These are phyloP conservation scores for Cyathus striatus DNA, from an alignment of 768 basidiomycete species.

Conservation along the genomic window DNA sequence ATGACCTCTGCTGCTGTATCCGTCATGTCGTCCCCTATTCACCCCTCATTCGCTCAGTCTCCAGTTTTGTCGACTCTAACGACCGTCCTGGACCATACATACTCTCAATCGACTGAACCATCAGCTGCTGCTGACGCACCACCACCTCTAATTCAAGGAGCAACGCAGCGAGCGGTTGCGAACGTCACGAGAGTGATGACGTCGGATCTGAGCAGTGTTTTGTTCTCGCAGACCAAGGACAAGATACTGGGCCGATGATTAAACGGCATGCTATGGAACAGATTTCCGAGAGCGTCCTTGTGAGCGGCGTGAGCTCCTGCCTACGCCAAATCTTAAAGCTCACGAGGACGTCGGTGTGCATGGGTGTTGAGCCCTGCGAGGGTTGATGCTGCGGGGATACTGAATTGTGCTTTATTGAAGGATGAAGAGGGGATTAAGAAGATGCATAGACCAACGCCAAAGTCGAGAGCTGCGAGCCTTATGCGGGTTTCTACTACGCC, in stretches of 20 bases:
- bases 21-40: conserved; percentile 33
- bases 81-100: conserved; percentile 27
- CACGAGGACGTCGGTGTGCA: conserved; percentile 27
- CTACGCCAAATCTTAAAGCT: conserved; percentile 11
- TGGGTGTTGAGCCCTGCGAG: conserved; percentile 38
- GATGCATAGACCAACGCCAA: too few relatives aligned
- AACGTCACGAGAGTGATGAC: conserved; percentile 90
- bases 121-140: conserved; percentile 17
- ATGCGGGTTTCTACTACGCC: conserved; percentile 28
- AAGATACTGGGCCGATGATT: conserved; percentile 57
- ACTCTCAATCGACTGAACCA: conserved; percentile 12
- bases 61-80: conserved; percentile 40
- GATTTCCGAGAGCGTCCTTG: conserved; percentile 42
- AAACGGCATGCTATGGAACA: conserved; percentile 56
- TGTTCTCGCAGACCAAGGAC: conserved; percentile 69
- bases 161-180: conserved; percentile 68
- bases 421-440: conserved; percentile 25
- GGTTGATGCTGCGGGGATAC: conserved; percentile 36
- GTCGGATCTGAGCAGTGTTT: conserved; percentile 64
- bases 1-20: conserved; percentile 19
- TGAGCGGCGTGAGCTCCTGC: conserved; percentile 36
- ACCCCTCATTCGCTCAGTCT: conserved; percentile 30
- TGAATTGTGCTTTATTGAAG: conserved; percentile 41
- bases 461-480: conserved; percentile 26
- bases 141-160: conserved; percentile 43